Evolutionary conservation across 1,284 basidiomycete genomes (phyloP).

Genomic region (Apiotrichum montevideense): DNA sequence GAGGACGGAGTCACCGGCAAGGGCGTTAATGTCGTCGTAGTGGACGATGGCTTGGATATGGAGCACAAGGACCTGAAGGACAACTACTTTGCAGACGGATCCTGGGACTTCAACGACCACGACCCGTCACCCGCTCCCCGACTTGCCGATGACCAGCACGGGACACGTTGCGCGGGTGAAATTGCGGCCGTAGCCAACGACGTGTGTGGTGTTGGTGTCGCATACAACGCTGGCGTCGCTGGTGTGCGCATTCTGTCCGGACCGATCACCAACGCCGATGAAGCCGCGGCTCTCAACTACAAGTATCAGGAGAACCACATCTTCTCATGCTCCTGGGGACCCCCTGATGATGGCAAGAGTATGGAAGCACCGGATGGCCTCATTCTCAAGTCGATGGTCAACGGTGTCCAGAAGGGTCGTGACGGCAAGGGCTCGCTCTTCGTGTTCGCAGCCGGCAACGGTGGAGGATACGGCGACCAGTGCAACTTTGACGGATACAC

Average conservation of each 20-base stretch:
- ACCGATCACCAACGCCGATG: constrained; percentile 96
- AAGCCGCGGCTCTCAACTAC: constrained; percentile 90
- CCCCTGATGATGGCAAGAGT: constrained; percentile 86
- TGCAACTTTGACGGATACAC: constrained; percentile 99
- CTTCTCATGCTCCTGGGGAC: constrained; percentile 97
- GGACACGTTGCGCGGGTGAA: constrained; percentile 96
- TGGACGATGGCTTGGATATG: constrained; percentile 95
- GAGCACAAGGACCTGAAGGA: constrained; percentile 75
- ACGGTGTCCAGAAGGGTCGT: constrained; percentile 88
- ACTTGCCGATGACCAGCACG: constrained; percentile 89
- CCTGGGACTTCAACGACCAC: constrained; percentile 97
- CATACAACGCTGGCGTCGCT: constrained; percentile 83
- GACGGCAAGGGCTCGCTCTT: constrained; percentile 86
- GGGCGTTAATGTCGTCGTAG: constrained; percentile 79
- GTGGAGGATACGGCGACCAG: constrained; percentile 84
- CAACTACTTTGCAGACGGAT: constrained; percentile 84
- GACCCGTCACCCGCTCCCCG: constrained; percentile 77
- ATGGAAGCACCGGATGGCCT: constrained; percentile 94
- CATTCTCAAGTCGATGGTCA: constrained; percentile 89
- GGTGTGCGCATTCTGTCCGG: constrained; percentile 94
- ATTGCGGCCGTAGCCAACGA: constrained; percentile 84
- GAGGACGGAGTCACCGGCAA: constrained; percentile 77
- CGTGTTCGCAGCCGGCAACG: constrained; percentile 97
- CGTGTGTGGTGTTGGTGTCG: constrained; percentile 91
- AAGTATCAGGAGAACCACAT: constrained; percentile 86